Base-by-base conservation (phyloP, 2,329 filamentous ascomycete genomes). In the Trichoderma koningiopsis region DNA sequence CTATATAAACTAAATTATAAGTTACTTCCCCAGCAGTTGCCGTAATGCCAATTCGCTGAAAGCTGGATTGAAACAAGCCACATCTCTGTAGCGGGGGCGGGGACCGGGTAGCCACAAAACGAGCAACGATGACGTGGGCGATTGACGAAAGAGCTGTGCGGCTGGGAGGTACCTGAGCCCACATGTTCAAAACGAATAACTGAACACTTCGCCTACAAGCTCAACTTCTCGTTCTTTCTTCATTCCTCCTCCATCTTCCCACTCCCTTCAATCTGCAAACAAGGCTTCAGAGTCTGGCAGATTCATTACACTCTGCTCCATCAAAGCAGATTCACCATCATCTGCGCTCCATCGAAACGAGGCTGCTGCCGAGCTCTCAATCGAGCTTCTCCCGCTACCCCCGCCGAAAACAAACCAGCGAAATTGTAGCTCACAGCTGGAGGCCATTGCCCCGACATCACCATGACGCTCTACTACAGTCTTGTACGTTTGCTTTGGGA, bases 381-480 rank as follows among this genome's bases (percentile, higher is more conserved):
- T 57, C 19, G 55, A 58, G 37, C 63, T 27, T 58, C 53, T 31
- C 19, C n/a, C 63, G 11, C 53, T 27, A 11, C 29, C 53, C 40
- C 63, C 63, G 37, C 53, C 37, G 63, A 33, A 40, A 56, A 55
- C 14, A 22, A 16, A 60, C 11, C 43, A 43, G 35, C 40, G 27
- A 63, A 59, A 61, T 11, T 24, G 16, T 59, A 67, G 68, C 63
- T 63, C n/a, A 49, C 62, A 52, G 31, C 40, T 56, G 33, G 31
- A 52, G 33, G 14, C 27, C 56, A 47, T 62, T 65, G 60, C 68
- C 70, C 70, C 72, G 59, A 73, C 72, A 75, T 77, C 80, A 85
- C 76, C 67, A 87, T 87, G 85, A 87, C 85, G 79, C 85, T 87
- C 77, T 87, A 87, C 81, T 87, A 86, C 80, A 85, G 82, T 70